Evolutionary conservation across 768 basidiomycete genomes (phyloP), one percentile per base, ranked within the genome.

Genomic region (Thelephora aurantiotincta): DNA sequence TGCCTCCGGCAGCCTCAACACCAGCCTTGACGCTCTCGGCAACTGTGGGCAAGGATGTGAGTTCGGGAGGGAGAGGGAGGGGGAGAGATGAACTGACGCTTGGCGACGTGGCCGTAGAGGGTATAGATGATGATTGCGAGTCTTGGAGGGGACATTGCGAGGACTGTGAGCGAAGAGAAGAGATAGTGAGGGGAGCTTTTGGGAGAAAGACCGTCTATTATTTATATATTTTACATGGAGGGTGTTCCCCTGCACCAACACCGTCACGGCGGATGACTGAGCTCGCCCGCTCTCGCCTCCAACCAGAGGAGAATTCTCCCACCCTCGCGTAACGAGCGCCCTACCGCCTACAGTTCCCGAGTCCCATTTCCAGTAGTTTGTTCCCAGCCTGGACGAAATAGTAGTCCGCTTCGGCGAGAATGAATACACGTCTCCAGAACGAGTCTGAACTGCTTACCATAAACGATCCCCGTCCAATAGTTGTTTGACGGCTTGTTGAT

Each of bases 51-150:
- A 14, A 5, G 11, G 1, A 19, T 13, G 52, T 34, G 45, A 45
- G 51, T 51, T 4, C 4, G 9, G 9, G 26, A 30, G 9, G 26
- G 26, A 4, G 26, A 20, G 5, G 9, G 5, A 49, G 35, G 38
- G 44, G 18, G 38, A 13, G 38, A 1, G 16, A 23, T 13, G 33
- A 22, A 68, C 78, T 44, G 56, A 86, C 85, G 37, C 56, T 74
- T 73, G 50, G 69, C 72, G 60, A 87, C 74, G 60, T 88, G 86
- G 53, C 80, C 81, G 59, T 80, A 83, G 67, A 84, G 62, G 16
- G 79, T 63, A 65, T 86, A 87, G 63, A 86, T 77, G 55, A 86
- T 52, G 55, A 86, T 82, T 47, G 81, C 81, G 52, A 84, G 62
- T 53, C 61, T 73, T 20, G 82, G 80, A 13, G 51, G 48, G 47